Conservation (phyloP, 2,329 filamentous ascomycete genomes). For the Cadophora luteo-olivacea region DNA sequence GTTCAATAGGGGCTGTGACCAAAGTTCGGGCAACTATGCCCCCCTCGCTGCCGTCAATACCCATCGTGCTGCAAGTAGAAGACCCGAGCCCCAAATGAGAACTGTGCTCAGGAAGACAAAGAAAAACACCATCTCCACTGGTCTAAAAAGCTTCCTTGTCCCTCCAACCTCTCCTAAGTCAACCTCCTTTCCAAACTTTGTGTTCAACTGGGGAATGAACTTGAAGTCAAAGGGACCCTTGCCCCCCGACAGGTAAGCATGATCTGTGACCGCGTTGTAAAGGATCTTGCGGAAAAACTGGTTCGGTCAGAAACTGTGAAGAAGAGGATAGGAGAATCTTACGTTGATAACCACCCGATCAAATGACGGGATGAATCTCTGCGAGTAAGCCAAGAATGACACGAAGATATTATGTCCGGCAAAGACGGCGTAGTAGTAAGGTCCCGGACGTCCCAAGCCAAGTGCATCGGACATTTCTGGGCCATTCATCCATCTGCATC, state of each 20-base stretch:
- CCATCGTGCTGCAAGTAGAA: background rate
- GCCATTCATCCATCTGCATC: constrained; percentile 16
- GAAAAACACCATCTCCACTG: background rate
- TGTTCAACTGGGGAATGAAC: constrained; percentile 16
- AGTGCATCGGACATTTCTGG: constrained; percentile 23
- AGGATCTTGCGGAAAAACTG: constrained; percentile 8
- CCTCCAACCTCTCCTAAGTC: background rate
- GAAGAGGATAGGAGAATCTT: background rate
- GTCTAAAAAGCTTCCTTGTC: background rate
- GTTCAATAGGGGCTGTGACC: no score
- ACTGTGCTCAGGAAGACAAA: background rate
- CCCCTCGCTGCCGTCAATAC: no score
- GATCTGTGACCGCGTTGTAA: constrained; percentile 8
- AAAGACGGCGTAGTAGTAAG: constrained; percentile 17
- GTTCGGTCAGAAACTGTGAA: background rate
- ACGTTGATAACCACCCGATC: constrained; percentile 20
- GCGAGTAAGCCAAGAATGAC: constrained; percentile 1
- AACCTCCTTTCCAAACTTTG: constrained; percentile 15
- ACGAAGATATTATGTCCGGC: constrained; percentile 19
- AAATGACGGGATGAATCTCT: constrained; percentile 13
- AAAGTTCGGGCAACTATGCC: no score
- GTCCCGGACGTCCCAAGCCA: constrained; percentile 11
- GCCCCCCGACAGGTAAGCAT: constrained; percentile 9
- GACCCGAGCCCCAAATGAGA: background rate
- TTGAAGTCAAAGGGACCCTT: constrained; percentile 23